Evolutionary conservation across 2,329 filamentous ascomycete species (phyloP).

Genomic region (Fusarium humuli): DNA sequence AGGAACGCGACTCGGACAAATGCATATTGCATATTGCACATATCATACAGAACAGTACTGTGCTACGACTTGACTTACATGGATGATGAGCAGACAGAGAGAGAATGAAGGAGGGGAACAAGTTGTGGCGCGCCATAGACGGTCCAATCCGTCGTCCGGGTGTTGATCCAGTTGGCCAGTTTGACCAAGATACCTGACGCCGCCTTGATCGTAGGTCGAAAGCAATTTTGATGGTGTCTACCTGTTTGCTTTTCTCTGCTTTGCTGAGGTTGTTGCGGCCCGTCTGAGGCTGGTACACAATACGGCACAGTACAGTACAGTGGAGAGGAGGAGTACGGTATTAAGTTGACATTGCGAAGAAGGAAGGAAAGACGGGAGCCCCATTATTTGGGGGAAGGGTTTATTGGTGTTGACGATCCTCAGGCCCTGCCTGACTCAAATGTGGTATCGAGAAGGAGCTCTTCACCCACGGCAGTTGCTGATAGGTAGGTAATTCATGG

Average conservation of each 20-base stretch:
- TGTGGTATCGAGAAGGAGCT: constrained; percentile 16
- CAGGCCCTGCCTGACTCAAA: constrained; percentile 11
- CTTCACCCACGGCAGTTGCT: constrained; percentile 14
- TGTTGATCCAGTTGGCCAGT: constrained; percentile 60
- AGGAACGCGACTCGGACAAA: constrained; percentile 19
- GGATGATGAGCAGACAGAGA: constrained; percentile 18
- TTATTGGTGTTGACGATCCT: constrained; percentile 21
- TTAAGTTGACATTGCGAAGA: constrained; percentile 13
- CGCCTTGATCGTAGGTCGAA: constrained; percentile 21
- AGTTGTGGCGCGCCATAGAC: constrained; percentile 34
- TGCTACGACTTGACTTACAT: constrained; percentile 5
- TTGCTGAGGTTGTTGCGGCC: neutral
- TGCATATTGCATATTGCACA: constrained; percentile 1
- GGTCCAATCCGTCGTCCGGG: constrained; percentile 55
- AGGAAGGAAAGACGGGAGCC: constrained; percentile 15
- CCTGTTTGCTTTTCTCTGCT: constrained; percentile 18
- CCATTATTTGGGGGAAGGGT: neutral
- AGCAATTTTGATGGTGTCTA: constrained; percentile 25
- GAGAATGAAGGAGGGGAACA: constrained; percentile 13
- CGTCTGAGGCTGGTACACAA: neutral
- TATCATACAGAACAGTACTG: neutral
- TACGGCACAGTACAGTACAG: neutral
- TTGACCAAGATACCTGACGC: constrained; percentile 46
- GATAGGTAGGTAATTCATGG: constrained; percentile 1
- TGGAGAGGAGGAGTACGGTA: constrained; percentile 9